These are phyloP conservation scores for Pichia sp. DNA, from an alignment of 1,139 yeast genomes.

Conservation along the genomic window DNA sequence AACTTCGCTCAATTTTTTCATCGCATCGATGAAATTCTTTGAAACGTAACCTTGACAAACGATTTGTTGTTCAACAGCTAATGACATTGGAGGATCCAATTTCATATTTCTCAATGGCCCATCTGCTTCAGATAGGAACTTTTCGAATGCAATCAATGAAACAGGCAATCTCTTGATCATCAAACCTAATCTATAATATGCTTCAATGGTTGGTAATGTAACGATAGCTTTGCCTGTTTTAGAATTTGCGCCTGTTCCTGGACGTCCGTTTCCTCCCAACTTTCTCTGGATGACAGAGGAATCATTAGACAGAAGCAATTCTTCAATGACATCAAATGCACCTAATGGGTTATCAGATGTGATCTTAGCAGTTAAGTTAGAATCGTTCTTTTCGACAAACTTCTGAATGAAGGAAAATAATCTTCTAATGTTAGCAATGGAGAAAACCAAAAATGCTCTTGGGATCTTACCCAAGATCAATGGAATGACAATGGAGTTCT, in stretches of 20 bases:
- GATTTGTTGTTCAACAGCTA: constrained; percentile 61
- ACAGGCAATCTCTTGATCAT: constrained; percentile 57
- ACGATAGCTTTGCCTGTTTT: constrained; percentile 37
- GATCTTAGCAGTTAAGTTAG: constrained; percentile 23
- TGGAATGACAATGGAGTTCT: constrained; percentile 43
- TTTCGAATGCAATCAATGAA: constrained; percentile 59
- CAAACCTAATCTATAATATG: constrained; percentile 51
- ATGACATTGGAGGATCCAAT: constrained; percentile 35
- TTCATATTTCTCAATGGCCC: constrained; percentile 33
- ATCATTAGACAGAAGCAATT: constrained; percentile 42
- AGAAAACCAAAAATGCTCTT: constrained; percentile 64
- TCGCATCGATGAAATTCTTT: constrained; percentile 40
- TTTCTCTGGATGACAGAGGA: constrained; percentile 19
- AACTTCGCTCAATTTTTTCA: constrained; percentile 36
- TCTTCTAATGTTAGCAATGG: constrained; percentile 67
- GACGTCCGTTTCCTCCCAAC: constrained; percentile 10
- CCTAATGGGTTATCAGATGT: constrained; percentile 33
- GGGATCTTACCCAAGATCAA: constrained; percentile 67
- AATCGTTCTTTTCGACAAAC: constrained; percentile 34
- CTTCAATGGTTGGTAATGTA: constrained; percentile 54
- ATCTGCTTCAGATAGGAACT: constrained; percentile 55
- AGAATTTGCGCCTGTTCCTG: constrained; percentile 12
- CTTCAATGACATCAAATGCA: constrained; percentile 34
- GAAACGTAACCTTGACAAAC: constrained; percentile 64
- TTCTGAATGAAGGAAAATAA: constrained; percentile 54